A percentile compares a stretch with the other conserved stretches of the same genome.
phyloP scores from a whole-genome alignment of 1,284 basidiomycete genomes.

The Ceratobasidium sp. region DNA sequence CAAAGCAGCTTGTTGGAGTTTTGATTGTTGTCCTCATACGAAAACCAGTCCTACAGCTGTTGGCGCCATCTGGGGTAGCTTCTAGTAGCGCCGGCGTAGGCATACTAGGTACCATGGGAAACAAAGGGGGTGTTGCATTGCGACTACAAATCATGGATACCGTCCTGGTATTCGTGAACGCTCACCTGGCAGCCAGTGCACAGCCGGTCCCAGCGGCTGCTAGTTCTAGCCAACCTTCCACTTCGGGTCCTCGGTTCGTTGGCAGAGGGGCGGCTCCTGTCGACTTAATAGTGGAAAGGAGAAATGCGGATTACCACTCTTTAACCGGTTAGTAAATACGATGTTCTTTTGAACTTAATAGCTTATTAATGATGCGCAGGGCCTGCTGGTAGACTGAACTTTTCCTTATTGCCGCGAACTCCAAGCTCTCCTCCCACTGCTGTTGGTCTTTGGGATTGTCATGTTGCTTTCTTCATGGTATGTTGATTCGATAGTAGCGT shows the following conservation, averaged over 20 bases:
- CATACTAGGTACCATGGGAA: conserved; percentile 78
- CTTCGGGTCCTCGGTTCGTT: conserved; percentile 32
- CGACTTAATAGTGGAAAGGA: conserved; percentile 39
- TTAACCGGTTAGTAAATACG: conserved; percentile 25
- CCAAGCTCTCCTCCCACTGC: conserved; percentile 32
- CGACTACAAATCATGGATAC: conserved; percentile 54
- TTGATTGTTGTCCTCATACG: conserved; percentile 75
- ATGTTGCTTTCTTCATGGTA: conserved; percentile 36
- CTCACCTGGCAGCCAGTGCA: conserved; percentile 80
- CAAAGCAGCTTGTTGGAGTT: conserved; percentile 84
- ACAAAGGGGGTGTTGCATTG: conserved; percentile 49
- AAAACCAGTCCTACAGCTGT: conserved; percentile 65
- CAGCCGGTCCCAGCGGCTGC: conserved; percentile 1
- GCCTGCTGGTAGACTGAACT: conserved; percentile 33
- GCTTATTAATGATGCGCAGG: conserved; percentile 2
- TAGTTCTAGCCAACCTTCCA: conserved; percentile 5
- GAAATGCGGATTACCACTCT: conserved; percentile 40
- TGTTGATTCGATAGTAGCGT: not conserved
- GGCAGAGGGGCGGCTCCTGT: conserved; percentile 40
- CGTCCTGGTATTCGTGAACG: conserved; percentile 77
- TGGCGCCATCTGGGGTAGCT: conserved; percentile 64
- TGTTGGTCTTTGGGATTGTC: conserved; percentile 67
- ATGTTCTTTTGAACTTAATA: not conserved
- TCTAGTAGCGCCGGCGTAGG: conserved; percentile 72
- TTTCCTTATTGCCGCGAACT: conserved; percentile 34